Base-by-base conservation (phyloP, 1,284 basidiomycete species). In the Flammula alnicola region DNA sequence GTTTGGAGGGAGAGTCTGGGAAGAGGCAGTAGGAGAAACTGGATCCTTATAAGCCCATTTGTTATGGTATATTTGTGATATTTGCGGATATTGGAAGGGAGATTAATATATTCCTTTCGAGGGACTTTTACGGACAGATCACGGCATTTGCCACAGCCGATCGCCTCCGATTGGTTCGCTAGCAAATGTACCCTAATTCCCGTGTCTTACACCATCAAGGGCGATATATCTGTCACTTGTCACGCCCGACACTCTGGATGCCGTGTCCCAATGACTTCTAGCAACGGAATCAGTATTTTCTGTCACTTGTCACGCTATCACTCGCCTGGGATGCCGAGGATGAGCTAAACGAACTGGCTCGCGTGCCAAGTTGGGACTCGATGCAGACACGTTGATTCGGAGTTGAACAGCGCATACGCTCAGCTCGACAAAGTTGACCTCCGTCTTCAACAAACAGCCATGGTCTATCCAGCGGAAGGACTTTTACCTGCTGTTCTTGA, bases 401-500 rank as follows among this genome's bases (percentile, higher is more conserved):
- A 39, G 9, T 36, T 36, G 43, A 36, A 14, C n/a, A n/a, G n/a
- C n/a, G n/a, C n/a, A n/a, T n/a, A n/a, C n/a, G n/a, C n/a, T n/a
- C n/a, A n/a, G n/a, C n/a, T n/a, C n/a, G n/a, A n/a, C n/a, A n/a
- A n/a, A n/a, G n/a, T n/a, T n/a, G n/a, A n/a, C n/a, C n/a, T n/a
- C 22, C 20, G 23, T 23, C 31, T 5, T 35, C 37, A 35, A 39
- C 39, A 40, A 27, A 14, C 23, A 14, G 17, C 31, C 36, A 51
- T 43, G 40, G 31, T 10, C 30, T 51, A 52, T 47, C 38, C 48
- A 35, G 45, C 40, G 39, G 20, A 46, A 32, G 22, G 29, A 19
- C 29, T 51, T 16, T 51, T 61, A 22, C 74, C 75, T 16, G 64
- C 59, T 22, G 56, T 73, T 31, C 55, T 88, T 48, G 76, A 83